Conservation (phyloP, 2,329 filamentous ascomycete genomes). For the Penicillium freii region DNA sequence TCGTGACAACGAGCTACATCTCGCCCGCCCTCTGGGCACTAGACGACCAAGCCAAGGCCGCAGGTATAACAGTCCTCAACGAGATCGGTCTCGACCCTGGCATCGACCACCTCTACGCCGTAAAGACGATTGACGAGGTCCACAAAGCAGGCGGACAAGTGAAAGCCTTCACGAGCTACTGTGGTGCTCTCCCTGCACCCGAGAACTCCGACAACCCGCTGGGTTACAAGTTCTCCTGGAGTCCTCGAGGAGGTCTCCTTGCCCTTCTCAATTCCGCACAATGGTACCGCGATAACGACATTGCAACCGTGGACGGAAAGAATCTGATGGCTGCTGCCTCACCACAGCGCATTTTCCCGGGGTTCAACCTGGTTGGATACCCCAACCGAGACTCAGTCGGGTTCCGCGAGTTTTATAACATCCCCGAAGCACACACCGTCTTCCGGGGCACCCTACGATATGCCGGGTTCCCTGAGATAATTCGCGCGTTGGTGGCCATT, state of each 20-base stretch:
- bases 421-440: not conserved
- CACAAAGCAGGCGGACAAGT: not conserved
- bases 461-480: not conserved
- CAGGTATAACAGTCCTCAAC: not conserved
- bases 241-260: not conserved
- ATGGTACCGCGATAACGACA: not conserved
- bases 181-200: not conserved
- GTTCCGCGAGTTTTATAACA: not conserved
- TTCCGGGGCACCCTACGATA: not conserved
- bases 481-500: not conserved
- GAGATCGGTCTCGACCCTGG: not conserved
- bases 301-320: not conserved
- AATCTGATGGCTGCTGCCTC: not conserved
- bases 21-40: not conserved
- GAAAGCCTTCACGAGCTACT: not conserved
- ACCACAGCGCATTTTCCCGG: not conserved
- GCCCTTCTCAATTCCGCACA: not conserved
- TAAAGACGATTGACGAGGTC: not conserved
- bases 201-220: not conserved
- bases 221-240: not conserved
- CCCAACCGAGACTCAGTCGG: not conserved
- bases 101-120: not conserved
- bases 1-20: not conserved
- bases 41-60: not conserved
- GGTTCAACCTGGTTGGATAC: not conserved